phyloP scores from a whole-genome alignment of 345 rosid species.

The Abelmoschus esculentus region DNA sequence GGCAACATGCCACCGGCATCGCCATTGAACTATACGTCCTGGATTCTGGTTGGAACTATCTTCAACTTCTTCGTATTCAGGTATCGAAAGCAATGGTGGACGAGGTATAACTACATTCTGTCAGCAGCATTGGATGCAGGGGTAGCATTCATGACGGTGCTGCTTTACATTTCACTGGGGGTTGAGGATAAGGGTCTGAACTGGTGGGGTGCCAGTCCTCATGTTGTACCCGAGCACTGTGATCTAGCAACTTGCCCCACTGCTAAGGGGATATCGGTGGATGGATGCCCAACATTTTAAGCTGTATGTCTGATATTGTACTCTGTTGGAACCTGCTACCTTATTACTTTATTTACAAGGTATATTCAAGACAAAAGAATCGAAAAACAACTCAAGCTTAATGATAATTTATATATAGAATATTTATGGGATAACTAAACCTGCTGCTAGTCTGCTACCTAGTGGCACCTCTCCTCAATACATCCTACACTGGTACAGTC shows the following conservation, averaged over 20 bases:
- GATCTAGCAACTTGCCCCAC: conserved; percentile 36
- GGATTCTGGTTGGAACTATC: conserved; percentile 30
- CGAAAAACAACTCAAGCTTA: not conserved
- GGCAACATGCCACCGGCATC: conserved; percentile 30
- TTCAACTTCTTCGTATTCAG: conserved; percentile 31
- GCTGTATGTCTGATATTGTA: not conserved
- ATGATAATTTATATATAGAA: not conserved
- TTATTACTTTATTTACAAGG: not conserved
- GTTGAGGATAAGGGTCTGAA: conserved; percentile 22
- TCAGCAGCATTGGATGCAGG: conserved; percentile 47
- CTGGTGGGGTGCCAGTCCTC: conserved; percentile 37
- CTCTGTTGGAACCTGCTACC: not conserved
- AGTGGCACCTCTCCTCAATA: not conserved
- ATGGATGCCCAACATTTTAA: conserved; percentile 32
- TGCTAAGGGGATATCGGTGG: conserved; percentile 21
- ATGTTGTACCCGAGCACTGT: conserved; percentile 31
- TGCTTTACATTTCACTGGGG: conserved; percentile 24
- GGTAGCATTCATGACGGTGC: conserved; percentile 36
- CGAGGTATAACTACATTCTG: conserved; percentile 36
- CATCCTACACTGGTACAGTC: too few relatives aligned
- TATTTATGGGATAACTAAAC: not conserved
- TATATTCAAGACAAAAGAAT: not conserved
- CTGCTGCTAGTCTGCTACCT: too few relatives aligned
- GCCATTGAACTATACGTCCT: conserved; percentile 24
- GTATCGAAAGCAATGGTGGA: conserved; percentile 35